Evolutionary conservation across 1,284 basidiomycete genomes (phyloP).

Genomic region (Cutaneotrichosporon arboriforme): DNA sequence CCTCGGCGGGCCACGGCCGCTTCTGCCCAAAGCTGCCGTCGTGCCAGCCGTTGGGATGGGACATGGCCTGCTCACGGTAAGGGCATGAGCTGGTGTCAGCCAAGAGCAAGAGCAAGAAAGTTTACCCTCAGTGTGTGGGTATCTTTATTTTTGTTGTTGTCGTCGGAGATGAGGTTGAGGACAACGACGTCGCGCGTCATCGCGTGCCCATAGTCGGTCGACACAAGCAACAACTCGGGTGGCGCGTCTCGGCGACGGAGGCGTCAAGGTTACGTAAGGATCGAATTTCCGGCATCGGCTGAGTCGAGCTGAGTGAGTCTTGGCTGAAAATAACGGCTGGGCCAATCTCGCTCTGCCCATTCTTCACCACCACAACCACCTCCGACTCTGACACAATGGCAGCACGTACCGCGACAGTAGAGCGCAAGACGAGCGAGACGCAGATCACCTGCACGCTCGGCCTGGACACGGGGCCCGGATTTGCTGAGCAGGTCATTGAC

Average conservation of each 20-base stretch:
- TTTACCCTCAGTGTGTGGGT: no score
- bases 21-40: neutral
- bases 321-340: neutral
- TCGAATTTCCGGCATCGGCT: neutral
- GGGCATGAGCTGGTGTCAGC: neutral
- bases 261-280: no score
- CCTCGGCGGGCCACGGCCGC: no score
- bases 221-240: no score
- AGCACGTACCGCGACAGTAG: slow-evolving; percentile 60
- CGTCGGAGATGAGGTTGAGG: no score
- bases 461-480: slow-evolving; percentile 72
- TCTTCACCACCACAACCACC: no score
- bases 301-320: neutral
- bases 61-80: neutral
- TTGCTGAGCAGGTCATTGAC: slow-evolving; percentile 67
- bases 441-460: slow-evolving; percentile 74
- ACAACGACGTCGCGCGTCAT: no score
- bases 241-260: no score
- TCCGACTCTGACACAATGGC: slow-evolving; percentile 20
- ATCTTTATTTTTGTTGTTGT: no score
- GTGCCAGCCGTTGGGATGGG: neutral
- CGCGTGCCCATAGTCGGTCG: no score
- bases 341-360: neutral
- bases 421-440: slow-evolving; percentile 89
- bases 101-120: no score